Evolutionary conservation across 1,139 yeast genomes (phyloP), one percentile per base, ranked within the genome.

Genomic region (Zygoascus meyerae): DNA sequence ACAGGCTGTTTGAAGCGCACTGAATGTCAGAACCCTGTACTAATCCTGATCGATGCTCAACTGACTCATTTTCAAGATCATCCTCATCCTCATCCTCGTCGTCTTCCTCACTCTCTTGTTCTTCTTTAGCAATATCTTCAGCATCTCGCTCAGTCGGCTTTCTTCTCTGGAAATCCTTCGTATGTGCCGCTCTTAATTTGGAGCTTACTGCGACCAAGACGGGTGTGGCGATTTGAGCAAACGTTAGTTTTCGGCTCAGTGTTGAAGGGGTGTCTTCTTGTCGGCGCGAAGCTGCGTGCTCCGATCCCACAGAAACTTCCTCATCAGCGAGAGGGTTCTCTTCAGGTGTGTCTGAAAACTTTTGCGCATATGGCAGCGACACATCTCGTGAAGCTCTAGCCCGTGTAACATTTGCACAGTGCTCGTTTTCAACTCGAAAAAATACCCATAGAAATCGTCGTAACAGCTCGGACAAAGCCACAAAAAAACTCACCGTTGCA

Each of bases 371-470:
- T 0, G 98, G 98, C 47, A 92, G 68, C 3, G 94, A 86, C 4
- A 87, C 71, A 53, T 90, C 96, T 51, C 92, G 78, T 3, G 94
- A 83, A 0, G 97, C 97, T 54, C 95, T 75, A 64, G 83, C 86
- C 42, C 86, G 69, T 46, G 78, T 79, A 10, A 89, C 95, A 62
- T 92, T 92, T 1, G 96, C 83, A 40, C 89, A 81, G 66, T 94
- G 98, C 66, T 92, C 97, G 65, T 92, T 92, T 60, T 92, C 98
- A 75, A 92, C 85, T 68, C 98, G 81, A 69, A 92, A 83, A 48
- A 85, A 77, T 7, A 85, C 74, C 98, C 99, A 92, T 16, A 90
- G 69, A 54, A 86, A 83, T 59, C 98, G 73, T 60, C 98, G 74
- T 2, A 84, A 26, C 2, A 87, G 67, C 64, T 92, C 99, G 0